Evolutionary conservation across 148 eudicot species (phyloP).

Genomic region (Vaccinium corymbosum): DNA sequence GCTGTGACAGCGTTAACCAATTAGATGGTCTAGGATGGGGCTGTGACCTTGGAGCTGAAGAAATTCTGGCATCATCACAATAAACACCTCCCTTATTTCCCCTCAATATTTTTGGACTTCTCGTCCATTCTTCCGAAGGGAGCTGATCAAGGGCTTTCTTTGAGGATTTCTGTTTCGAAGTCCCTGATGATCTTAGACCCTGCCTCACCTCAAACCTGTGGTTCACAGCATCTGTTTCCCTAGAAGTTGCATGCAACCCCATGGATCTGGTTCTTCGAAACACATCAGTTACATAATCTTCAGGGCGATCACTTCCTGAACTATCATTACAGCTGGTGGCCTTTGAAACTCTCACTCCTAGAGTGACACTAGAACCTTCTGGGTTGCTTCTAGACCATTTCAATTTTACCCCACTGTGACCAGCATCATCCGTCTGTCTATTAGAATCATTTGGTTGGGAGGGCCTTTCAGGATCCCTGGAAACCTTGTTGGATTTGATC

Average conservation of each 20-base stretch:
- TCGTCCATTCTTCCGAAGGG: constrained; percentile 26
- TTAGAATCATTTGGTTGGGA: constrained; percentile 23
- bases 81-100: constrained; percentile 36
- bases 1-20: constrained; percentile 74
- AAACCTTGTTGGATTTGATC: constrained; percentile 42
- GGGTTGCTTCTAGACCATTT: constrained; percentile 20
- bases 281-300: constrained; percentile 50
- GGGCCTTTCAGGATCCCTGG: constrained; percentile 30
- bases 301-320: constrained; percentile 41
- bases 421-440: constrained; percentile 8
- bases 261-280: constrained; percentile 65
- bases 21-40: constrained; percentile 36
- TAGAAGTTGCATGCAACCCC: constrained; percentile 53
- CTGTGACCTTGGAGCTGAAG: constrained; percentile 20
- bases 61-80: constrained; percentile 26
- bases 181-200: constrained; percentile 32
- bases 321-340: constrained; percentile 21
- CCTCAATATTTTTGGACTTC: constrained; percentile 26
- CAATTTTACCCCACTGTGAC: neutral
- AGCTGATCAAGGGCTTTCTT: constrained; percentile 16
- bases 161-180: constrained; percentile 32
- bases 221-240: constrained; percentile 32
- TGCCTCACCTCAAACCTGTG: constrained; percentile 35
- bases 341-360: constrained; percentile 34
- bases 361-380: constrained; percentile 26